phyloP scores from a whole-genome alignment of 306 rosid genomes.

The Hippophae rhamnoides region DNA sequence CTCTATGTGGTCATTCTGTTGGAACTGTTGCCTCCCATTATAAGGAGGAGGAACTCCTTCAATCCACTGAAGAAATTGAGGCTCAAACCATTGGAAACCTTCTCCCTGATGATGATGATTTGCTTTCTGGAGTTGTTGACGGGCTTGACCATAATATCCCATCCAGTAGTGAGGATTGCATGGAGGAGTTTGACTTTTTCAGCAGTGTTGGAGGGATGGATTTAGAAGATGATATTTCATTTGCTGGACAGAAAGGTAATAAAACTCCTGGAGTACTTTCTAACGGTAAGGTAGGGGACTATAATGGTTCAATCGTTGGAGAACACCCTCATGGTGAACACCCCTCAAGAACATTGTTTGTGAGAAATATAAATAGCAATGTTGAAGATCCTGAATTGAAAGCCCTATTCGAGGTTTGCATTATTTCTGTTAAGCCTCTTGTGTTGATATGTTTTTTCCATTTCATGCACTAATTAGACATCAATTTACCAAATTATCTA shows the following conservation, averaged over 20 bases:
- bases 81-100: conserved; percentile 45
- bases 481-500: not conserved
- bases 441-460: conserved; percentile 1
- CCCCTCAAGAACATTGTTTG: conserved; percentile 41
- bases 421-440: not conserved
- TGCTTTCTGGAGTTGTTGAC: conserved; percentile 31
- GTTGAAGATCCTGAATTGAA: conserved; percentile 40
- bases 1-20: conserved; percentile 35
- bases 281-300: conserved; percentile 15
- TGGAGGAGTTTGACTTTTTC: conserved; percentile 36
- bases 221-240: conserved; percentile 28
- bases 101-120: conserved; percentile 37
- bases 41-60: conserved; percentile 35
- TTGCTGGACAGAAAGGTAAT: conserved; percentile 21
- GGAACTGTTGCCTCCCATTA: conserved; percentile 35
- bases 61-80: conserved; percentile 36
- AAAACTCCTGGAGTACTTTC: conserved; percentile 24
- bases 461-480: not conserved
- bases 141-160: conserved; percentile 27
- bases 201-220: conserved; percentile 46
- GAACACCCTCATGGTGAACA: conserved; percentile 40
- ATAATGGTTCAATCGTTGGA: conserved; percentile 26
- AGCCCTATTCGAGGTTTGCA: conserved; percentile 37
- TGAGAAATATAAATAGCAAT: conserved; percentile 40
- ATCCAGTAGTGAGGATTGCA: conserved; percentile 23